Base-by-base conservation (phyloP, 139 green algal genomes). In the Raphidocelis subcapitata region DNA sequence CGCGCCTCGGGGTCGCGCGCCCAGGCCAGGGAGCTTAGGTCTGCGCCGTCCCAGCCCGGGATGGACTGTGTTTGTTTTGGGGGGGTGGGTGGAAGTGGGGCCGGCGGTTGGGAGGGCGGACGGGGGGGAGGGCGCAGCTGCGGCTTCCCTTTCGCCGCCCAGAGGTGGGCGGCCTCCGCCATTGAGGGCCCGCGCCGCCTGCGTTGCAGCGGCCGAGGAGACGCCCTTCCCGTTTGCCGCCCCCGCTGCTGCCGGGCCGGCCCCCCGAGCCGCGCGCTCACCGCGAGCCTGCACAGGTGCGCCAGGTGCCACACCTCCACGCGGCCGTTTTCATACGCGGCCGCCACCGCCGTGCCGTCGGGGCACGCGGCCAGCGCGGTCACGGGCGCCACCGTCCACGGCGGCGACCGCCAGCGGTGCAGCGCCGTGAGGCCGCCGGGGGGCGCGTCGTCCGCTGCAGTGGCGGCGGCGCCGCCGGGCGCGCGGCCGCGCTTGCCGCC, bases 301-400 rank as follows among this genome's bases (percentile, higher is more conserved):
- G 49, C 51, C 14, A 86, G 84, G 61, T 95, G 87, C 79, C 90
- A 98, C 2, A 97, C 64, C 82, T 98, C 93, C 16, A 98, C 67
- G 46, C 84, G 84, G 14, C 94, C 94, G 54, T 79, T 85, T 64
- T 97, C 94, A 4, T 92, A 85, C 3, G 85, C 90, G 15, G 88
- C 87, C 5, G 89, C 90, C 12, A 93, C 68, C 5, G 90, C 35
- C 12, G 80, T 84, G n/a, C 84, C 91, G 60, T 92, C 91, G 2
- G 75, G 75, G 61, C 83, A 94, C 5, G 82, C 74, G 8, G 92
- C 82, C 12, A 94, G 79, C n/a, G 85, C 84, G 15, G 91, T 80
- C 3, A 97, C 85, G 0, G 89, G 67, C 0, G 83, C 73, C 0
- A 94, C 91, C 12, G 69, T 67, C 94, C 94, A 98, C 10, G 88